Base-by-base conservation (phyloP, 768 basidiomycete genomes). In the Hysterangium stoloniferum region DNA sequence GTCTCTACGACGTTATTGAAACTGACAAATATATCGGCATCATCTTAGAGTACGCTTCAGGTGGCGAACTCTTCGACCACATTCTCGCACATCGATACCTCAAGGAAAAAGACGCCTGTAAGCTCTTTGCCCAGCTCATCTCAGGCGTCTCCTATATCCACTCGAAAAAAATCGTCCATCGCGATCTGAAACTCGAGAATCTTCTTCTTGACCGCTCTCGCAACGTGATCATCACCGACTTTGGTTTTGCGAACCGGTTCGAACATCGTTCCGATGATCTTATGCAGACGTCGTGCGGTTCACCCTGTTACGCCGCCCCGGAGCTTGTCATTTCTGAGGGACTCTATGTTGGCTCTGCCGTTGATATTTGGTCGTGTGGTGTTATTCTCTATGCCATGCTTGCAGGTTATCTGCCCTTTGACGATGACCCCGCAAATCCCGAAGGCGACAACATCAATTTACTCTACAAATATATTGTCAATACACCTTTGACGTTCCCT, bases 21-120 rank as follows among this genome's bases (percentile, higher is more conserved):
- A 98, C 96, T 1, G 96, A 98, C 74, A 97, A 96, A 68, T 98
- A 98, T 69, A 98, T 99, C 60, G 96, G 96, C 32, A 99, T 99
- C 63, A 95, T 99, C 58, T 80, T 99, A 55, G 96, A 98, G 66
- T 98, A 95, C 61, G 96, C 96, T 31, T 93, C 91, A 1, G 96
- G 96, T 47, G 96, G 96, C 50, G 96, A 99, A 65, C 81, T 99
- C 19, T 98, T 99, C 67, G 96, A 99, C 68, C 91, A 97, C 67
- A 99, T 99, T 64, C 80, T 98, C 45, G 95, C 95, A 17, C 96
- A 97, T 64, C 86, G 92, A 35, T 96, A 95, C 66, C 82, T 99
- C 59, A 84, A 86, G 57, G 96, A 98, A 66, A 80, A 80, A 56
- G 93, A 97, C 61, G 96, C 96, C 1, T 82, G 88, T 57, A 93